phyloP scores from a whole-genome alignment of 2,329 filamentous ascomycete species.

The Monilinia polystroma region DNA sequence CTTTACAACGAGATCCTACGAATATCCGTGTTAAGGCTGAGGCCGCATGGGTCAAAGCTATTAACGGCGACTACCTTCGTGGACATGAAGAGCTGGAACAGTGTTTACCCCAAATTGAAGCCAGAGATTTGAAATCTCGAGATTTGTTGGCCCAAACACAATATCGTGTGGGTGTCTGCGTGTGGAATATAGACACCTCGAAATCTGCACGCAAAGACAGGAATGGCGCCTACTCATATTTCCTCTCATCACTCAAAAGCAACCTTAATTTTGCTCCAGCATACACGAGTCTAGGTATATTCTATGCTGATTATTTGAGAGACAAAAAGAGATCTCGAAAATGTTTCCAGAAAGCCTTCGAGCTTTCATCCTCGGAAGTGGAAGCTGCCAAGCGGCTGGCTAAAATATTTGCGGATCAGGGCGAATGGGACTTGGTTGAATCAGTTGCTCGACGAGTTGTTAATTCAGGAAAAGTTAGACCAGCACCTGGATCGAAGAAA shows the following conservation, averaged over 20 bases:
- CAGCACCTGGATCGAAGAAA: conserved; percentile 87
- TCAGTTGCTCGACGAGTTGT: conserved; percentile 86
- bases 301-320: conserved; percentile 85
- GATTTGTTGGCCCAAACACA: conserved; percentile 82
- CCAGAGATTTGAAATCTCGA: conserved; percentile 57
- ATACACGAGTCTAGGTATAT: conserved; percentile 87
- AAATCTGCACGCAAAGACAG: conserved; percentile 74
- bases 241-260: conserved; percentile 79
- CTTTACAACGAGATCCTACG: conserved; percentile 66
- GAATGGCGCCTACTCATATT: conserved; percentile 77
- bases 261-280: conserved; percentile 86
- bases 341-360: conserved; percentile 95
- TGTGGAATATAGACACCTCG: conserved; percentile 81
- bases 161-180: conserved; percentile 81
- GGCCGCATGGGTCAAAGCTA: conserved; percentile 86
- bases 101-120: conserved; percentile 64
- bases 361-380: conserved; percentile 83
- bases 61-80: conserved; percentile 70
- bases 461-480: conserved; percentile 89
- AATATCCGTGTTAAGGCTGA: conserved; percentile 83
- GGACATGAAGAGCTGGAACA: conserved; percentile 69
- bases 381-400: conserved; percentile 85
- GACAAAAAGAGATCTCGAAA: conserved; percentile 84
- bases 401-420: conserved; percentile 79
- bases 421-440: conserved; percentile 96